phyloP scores from a whole-genome alignment of 257 asterid genomes.

The Ocimum tenuiflorum region DNA sequence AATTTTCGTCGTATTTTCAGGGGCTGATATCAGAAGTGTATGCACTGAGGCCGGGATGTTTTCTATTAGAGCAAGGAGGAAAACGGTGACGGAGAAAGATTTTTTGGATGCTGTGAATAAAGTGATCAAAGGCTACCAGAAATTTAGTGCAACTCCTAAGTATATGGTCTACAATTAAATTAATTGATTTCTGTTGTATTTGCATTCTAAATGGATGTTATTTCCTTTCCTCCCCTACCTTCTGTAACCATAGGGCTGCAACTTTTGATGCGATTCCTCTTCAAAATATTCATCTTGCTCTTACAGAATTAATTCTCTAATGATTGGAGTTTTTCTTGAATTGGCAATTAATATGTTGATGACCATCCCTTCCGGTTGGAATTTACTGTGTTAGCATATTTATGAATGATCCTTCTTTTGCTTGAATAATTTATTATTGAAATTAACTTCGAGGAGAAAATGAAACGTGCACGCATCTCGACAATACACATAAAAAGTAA shows the following conservation, averaged over 20 bases:
- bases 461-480: too few species aligned
- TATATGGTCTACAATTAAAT: constrained; percentile 81
- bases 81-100: constrained; percentile 89
- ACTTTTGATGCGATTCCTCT: too few species aligned
- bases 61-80: constrained; percentile 84
- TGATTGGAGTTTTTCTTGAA: too few species aligned
- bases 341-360: too few species aligned
- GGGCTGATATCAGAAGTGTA: constrained; percentile 89
- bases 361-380: too few species aligned
- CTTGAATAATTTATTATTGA: too few species aligned
- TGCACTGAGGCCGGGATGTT: constrained; percentile 97
- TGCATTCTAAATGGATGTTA: neutral
- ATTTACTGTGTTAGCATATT: too few species aligned
- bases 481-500: neutral
- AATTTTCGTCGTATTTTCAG: constrained; percentile 23
- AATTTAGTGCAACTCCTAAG: constrained; percentile 89
- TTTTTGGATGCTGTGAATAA: constrained; percentile 89
- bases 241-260: neutral
- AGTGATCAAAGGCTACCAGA: constrained; percentile 91
- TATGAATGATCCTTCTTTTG: too few species aligned
- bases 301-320: too few species aligned
- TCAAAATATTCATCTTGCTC: too few species aligned
- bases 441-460: too few species aligned
- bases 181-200: constrained; percentile 31
- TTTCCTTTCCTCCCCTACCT: neutral